Base-by-base conservation (phyloP, 2,329 filamentous ascomycete species). In the Hymenoscyphus repandus region DNA sequence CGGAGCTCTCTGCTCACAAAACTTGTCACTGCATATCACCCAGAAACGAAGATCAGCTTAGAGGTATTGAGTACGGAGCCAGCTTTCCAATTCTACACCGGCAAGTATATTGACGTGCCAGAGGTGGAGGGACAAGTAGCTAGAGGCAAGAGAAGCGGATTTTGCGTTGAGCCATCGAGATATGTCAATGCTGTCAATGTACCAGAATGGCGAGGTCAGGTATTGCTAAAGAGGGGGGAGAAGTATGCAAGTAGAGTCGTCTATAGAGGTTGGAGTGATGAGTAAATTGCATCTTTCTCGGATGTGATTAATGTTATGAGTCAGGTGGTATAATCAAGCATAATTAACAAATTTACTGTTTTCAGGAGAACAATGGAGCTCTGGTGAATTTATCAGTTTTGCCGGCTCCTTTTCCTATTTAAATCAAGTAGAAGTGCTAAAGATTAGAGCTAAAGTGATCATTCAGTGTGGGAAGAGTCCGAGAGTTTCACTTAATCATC, bases 1-100 rank as follows among this genome's bases (percentile, higher is more conserved):
- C 72, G 77, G 36, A 64, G 64, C 2, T 68, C 71, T 50, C 79
- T 86, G 1, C 74, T 96, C 36, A 77, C 74, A 51, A 82, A 79
- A 52, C 80, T 92, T 41, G 80, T 88, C 41, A 74, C 79, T 20
- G 87, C 93, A 52, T 79, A 79, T 68, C 89, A 96, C 68, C 81
- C 89, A 5, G 75, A 74, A 45, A 86, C 83, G 27, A 81, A 82
- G 56, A 77, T 96, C 58, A 86, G 95, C 66, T 81, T 97, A 45
- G 88, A 96, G 69, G 86, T 96, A 5, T 75, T 83, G 63, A 93
- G 88, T 73, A 97, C 92, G 0, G 92, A 97, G 74, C 93, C 93
- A 0, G 88, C 90, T 0, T 97, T 96, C 76, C 92, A 97, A 69
- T 95, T 96, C 72, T 97, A 97, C 72, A 95, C 90, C 0, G 93